Base-by-base conservation (phyloP, 2,329 filamentous ascomycete genomes). In the Lizonia empirigonia region DNA sequence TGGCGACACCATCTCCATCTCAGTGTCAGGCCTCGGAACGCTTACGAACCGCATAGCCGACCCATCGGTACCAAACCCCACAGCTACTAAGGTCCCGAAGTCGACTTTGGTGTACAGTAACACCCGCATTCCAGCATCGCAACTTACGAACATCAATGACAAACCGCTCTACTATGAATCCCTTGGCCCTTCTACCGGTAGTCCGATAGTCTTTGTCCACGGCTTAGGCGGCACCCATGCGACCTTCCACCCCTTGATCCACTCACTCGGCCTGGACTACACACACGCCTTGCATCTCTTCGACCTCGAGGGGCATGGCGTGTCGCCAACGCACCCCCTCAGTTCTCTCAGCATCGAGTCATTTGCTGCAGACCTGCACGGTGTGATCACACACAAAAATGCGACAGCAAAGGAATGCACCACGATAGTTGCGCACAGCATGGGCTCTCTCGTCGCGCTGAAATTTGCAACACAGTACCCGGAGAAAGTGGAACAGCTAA, bases 291-390 rank as follows among this genome's bases (percentile, higher is more conserved):
- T 76, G 5, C 76, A 80, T 51, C 60, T 82, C 0, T 77, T 78
- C 50, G 82, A 85, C 54, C 69, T 85, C 2, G 82, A 85, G 64
- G 82, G 82, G 2, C 81, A 83, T 53, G 82, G 82, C 0, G 69
- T 80, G 6, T 80, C 79, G 1, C 80, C 81, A 0, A 82, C 81
- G 0, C 75, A 74, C 7, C 76, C 81, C 0, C 66, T 74, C 2
- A 77, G 70, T 39, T 76, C 76, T 0, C 59, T 75, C 2, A 77
- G 70, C 36, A 76, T 84, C 29, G 59, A 65, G 0, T 78, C 74
- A 0, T 75, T 80, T 34, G 75, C 76, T 0, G 51, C 53, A 0
- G 80, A 82, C 47, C 59, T 82, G 1, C 44, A 64, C 3, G 68
- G 66, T 2, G 35, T 82, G 1, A 74, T 77, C 51, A 42, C 71